Evolutionary conservation across 2,329 filamentous ascomycete species (phyloP).

Genomic region (Drechmeria coniospora): DNA sequence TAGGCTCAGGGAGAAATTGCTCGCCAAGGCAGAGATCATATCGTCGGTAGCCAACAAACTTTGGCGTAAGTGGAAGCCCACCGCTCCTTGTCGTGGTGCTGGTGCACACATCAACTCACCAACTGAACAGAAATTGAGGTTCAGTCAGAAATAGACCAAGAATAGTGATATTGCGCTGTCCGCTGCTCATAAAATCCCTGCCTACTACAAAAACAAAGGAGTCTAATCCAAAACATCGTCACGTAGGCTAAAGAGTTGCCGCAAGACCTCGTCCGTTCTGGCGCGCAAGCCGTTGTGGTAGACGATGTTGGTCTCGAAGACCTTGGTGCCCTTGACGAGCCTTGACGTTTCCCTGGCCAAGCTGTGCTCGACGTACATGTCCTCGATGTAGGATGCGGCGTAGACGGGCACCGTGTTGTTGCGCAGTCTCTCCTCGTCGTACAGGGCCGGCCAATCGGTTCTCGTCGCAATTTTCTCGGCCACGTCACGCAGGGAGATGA

Average conservation of each 20-base stretch:
- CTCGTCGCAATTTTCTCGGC: slow-evolving; percentile 56
- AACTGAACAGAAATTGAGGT: slow-evolving; percentile 28
- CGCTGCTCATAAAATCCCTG: background rate
- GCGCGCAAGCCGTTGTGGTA: slow-evolving; percentile 72
- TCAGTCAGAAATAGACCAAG: slow-evolving; percentile 32
- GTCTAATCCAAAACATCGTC: slow-evolving; percentile 47
- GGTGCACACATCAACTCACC: background rate
- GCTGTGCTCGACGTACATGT: slow-evolving; percentile 82
- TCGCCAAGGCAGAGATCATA: slow-evolving; percentile 52
- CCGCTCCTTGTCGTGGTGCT: background rate
- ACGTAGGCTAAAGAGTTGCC: slow-evolving; percentile 59
- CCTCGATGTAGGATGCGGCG: slow-evolving; percentile 67
- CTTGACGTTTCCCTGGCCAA: slow-evolving; percentile 58
- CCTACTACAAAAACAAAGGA: too few species aligned
- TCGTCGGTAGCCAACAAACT: slow-evolving; percentile 52
- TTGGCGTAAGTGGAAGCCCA: slow-evolving; percentile 47
- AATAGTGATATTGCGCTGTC: too few species aligned
- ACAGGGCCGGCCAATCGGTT: slow-evolving; percentile 59
- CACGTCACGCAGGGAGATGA: slow-evolving; percentile 50
- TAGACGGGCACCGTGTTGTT: slow-evolving; percentile 76
- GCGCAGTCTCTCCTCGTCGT: slow-evolving; percentile 56
- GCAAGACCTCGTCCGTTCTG: slow-evolving; percentile 61
- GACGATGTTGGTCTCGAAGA: slow-evolving; percentile 72
- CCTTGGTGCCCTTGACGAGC: slow-evolving; percentile 61
- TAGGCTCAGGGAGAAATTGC: slow-evolving; percentile 47